Evolutionary conservation across 768 basidiomycete species (phyloP), one percentile per base, ranked within the genome.

Genomic region (Mycena kentingensis): DNA sequence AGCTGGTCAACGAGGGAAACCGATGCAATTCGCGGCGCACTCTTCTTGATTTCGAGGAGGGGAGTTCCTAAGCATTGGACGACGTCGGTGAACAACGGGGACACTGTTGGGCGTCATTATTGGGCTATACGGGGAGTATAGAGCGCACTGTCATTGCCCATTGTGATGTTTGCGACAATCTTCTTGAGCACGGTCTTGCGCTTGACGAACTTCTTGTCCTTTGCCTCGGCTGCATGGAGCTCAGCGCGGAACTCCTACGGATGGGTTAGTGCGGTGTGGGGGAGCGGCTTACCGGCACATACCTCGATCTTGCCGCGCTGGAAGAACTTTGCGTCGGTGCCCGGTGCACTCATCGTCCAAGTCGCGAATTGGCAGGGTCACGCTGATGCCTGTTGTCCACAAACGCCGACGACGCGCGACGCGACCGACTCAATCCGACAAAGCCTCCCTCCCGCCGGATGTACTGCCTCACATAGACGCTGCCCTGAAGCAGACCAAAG

Each of bases 161-260:
- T 98, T 3, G 97, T 99, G 70, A 98, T 98, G 70, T 98, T 98
- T 35, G 97, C 97, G 12, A 98, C 93, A 54, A 98, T 88, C 77
- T 95, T 96, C 81, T 99, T 98, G 62, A 98, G 73, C 18, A 92
- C 88, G 0, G 84, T 94, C 81, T 94, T 98, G 63, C 94, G 83
- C 72, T 95, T 95, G 61, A 84, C 74, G 60, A 82, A 98, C 64
- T 94, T 96, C 80, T 98, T 99, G 79, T 99, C 97, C 73, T 97
- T 97, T 58, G 87, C 78, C 68, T 93, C 93, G 8, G 91, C 89
- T 41, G 90, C 89, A 68, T 91, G 89, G 37, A 97, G 81, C 68
- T 98, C 94, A 57, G 87, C 82, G 49, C 93, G 87, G 65, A 95
- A 90, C 78, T 94, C 93, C 87, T 91, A 63, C 42, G 57, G 45